phyloP scores from a whole-genome alignment of 371 early-diverging fungal genomes.

The Actinomucor elegans region DNA sequence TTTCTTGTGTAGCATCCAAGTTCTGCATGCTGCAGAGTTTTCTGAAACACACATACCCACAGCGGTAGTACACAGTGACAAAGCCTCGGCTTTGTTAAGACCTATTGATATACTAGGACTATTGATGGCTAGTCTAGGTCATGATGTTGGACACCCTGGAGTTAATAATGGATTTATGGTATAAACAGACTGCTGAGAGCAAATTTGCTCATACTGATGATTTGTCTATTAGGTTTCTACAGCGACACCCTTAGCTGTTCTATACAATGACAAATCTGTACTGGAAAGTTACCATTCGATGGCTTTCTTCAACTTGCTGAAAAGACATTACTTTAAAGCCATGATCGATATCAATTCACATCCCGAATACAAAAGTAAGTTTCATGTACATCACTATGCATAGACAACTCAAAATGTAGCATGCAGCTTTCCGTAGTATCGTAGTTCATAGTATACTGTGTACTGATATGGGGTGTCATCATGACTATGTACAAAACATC shows the following conservation, averaged over 20 bases:
- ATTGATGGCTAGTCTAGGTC: slow-evolving; percentile 76
- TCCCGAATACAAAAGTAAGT: slow-evolving; percentile 33
- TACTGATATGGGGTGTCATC: slow-evolving; percentile 81
- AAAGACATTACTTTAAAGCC: slow-evolving; percentile 53
- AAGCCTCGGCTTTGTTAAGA: slow-evolving; percentile 57
- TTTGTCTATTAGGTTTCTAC: too few relatives aligned
- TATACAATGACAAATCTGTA: slow-evolving; percentile 91
- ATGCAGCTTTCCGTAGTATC: slow-evolving; percentile 63
- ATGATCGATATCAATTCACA: slow-evolving; percentile 19
- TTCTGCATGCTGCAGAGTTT: too few relatives aligned
- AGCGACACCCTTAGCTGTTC: slow-evolving; percentile 75
- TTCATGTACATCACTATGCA: neutral
- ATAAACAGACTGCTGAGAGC: too few relatives aligned
- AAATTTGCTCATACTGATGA: too few relatives aligned
- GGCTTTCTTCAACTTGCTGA: slow-evolving; percentile 79
- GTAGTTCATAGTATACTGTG: slow-evolving; percentile 72
- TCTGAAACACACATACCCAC: too few relatives aligned
- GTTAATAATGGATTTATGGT: slow-evolving; percentile 81
- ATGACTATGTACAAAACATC: slow-evolving; percentile 69
- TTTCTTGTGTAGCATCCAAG: slow-evolving; percentile 63
- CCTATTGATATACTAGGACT: slow-evolving; percentile 72
- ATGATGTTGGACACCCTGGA: slow-evolving; percentile 86
- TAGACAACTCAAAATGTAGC: neutral
- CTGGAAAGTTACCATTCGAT: slow-evolving; percentile 93
- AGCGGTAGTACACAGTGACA: too few relatives aligned